phyloP scores from a whole-genome alignment of 768 basidiomycete species.

The Kwoniella heveanensis region DNA sequence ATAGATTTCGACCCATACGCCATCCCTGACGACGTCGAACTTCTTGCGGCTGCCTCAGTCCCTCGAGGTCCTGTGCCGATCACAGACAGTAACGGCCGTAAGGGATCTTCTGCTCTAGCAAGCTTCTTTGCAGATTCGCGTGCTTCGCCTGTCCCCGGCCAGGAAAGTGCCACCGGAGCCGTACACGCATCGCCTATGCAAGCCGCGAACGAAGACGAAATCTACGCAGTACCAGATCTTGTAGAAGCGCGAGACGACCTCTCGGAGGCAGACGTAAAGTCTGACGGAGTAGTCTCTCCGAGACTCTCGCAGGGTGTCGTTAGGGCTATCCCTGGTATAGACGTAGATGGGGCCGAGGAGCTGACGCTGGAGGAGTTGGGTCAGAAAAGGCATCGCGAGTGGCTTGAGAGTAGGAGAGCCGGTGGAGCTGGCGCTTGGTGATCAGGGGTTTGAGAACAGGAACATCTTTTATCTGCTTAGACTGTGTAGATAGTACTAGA shows the following conservation, averaged over 20 bases:
- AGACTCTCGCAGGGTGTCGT: constrained; percentile 2
- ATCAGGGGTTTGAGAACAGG: background rate
- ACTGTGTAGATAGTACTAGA: background rate
- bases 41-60: constrained; percentile 6
- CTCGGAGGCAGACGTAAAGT: constrained; percentile 13
- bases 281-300: constrained; percentile 8
- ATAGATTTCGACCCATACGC: constrained; percentile 48
- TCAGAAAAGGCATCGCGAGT: constrained; percentile 37
- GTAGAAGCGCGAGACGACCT: background rate
- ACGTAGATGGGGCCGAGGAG: constrained; percentile 10
- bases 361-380: constrained; percentile 45
- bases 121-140: constrained; percentile 31
- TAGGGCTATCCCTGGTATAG: constrained; percentile 18
- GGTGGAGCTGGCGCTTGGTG: constrained; percentile 13
- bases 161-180: background rate
- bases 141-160: background rate
- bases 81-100: background rate
- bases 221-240: constrained; percentile 9
- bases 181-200: background rate
- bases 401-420: constrained; percentile 16
- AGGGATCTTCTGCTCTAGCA: constrained; percentile 4
- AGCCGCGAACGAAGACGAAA: constrained; percentile 15
- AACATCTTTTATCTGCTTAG: background rate
- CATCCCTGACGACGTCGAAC: constrained; percentile 22
- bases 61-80: constrained; percentile 4